Conservation (phyloP, 2,329 filamentous ascomycete species). For the Penicillium sp. region DNA sequence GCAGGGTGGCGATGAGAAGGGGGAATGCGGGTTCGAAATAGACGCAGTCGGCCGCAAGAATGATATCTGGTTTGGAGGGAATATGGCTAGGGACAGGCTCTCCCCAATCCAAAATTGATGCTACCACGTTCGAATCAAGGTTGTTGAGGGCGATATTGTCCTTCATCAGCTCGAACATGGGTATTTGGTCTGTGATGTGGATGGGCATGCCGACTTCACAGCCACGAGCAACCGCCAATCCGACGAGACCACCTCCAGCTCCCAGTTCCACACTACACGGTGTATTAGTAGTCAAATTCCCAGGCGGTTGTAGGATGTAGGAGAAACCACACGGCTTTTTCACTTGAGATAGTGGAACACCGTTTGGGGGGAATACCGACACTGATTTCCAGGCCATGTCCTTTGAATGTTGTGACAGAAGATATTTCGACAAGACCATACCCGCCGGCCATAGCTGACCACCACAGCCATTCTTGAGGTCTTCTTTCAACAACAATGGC, state of each 20-base stretch:
- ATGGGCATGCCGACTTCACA: slow-evolving; percentile 63
- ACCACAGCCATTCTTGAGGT: slow-evolving; percentile 85
- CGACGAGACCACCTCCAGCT: slow-evolving; percentile 88
- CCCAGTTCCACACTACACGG: slow-evolving; percentile 79
- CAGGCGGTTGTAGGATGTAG: neutral
- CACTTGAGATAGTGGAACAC: slow-evolving; percentile 10
- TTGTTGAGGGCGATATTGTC: slow-evolving; percentile 85
- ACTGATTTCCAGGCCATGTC: slow-evolving; percentile 71
- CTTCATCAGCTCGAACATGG: slow-evolving; percentile 85
- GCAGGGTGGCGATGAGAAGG: slow-evolving; percentile 77
- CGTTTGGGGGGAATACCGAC: slow-evolving; percentile 59
- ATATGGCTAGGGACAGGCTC: slow-evolving; percentile 48
- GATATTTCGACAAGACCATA: slow-evolving; percentile 83
- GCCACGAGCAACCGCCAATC: slow-evolving; percentile 63
- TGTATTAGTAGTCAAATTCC: slow-evolving; percentile 12
- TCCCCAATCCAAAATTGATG: slow-evolving; percentile 81
- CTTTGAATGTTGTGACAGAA: slow-evolving; percentile 75
- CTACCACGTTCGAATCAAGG: slow-evolving; percentile 66
- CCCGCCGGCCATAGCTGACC: slow-evolving; percentile 95
- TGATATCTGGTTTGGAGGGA: slow-evolving; percentile 69
- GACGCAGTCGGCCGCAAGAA: slow-evolving; percentile 95
- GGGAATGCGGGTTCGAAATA: slow-evolving; percentile 98
- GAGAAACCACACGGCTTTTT: neutral
- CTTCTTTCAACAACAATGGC: slow-evolving; percentile 79
- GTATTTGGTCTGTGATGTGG: slow-evolving; percentile 82